phyloP scores from a whole-genome alignment of 108 stramenopile species.

The Aurantiochytrium sp. region DNA sequence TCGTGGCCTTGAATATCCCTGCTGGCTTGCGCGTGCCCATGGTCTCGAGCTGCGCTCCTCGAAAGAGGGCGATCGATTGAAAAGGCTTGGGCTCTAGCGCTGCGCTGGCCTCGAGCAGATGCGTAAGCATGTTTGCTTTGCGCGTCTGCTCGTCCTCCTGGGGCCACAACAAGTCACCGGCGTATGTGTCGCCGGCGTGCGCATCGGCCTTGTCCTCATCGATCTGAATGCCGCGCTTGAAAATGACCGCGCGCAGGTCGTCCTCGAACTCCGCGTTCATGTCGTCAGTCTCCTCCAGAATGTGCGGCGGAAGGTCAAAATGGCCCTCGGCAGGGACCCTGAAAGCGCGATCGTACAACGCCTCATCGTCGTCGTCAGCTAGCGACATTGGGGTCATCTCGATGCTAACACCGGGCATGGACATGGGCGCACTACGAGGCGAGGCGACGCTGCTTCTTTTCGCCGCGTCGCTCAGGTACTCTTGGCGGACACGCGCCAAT shows the following conservation, averaged over 20 bases:
- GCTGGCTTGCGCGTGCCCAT: not conserved
- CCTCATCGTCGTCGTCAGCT: not conserved
- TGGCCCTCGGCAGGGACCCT: not conserved
- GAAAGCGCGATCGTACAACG: not conserved
- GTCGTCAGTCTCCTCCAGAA: not conserved
- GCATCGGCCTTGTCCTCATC: not conserved
- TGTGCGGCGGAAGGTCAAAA: not conserved
- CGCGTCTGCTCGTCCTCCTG: not conserved
- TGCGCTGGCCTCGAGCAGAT: not conserved
- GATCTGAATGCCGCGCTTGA: not conserved
- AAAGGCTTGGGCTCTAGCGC: not conserved
- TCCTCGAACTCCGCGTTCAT: slow-evolving; percentile 9
- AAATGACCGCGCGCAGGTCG: not conserved
- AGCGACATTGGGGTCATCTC: not conserved
- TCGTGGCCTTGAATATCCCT: not conserved
- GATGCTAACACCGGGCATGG: too few relatives aligned
- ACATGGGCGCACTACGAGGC: not conserved
- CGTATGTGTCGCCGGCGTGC: not conserved
- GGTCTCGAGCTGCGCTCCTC: not conserved
- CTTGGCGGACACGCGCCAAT: not conserved
- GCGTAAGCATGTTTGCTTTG: not conserved
- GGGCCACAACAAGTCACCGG: not conserved
- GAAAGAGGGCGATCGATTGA: not conserved
- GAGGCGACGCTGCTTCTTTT: not conserved
- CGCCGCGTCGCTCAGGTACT: not conserved